Evolutionary conservation across 1,284 basidiomycete species (phyloP), one percentile per base, ranked within the genome.

Genomic region (Trametes hirsuta): DNA sequence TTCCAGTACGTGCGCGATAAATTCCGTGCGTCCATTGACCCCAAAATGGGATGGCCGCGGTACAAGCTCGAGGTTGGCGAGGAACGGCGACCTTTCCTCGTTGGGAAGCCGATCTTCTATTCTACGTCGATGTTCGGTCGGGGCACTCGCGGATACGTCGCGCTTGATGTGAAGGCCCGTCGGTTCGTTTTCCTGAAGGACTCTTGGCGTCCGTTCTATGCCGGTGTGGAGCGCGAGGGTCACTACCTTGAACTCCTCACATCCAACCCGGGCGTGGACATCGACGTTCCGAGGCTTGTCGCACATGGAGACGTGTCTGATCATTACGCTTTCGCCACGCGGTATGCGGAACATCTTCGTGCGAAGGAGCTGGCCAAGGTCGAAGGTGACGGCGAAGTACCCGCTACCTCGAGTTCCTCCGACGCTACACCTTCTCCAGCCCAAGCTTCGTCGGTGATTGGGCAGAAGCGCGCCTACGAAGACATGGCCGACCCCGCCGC

Each of bases 111-210:
- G 1, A 18, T 24, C 2, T 45, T 47, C 30, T 18, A 15, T 1
- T 48, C 55, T 0, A 8, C 42, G 4, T 52, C 42, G 3, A 47
- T 52, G 52, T 35, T 41, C n/a, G 48, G 60, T 22, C 55, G 55
- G 6, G 52, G 36, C 1, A 55, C 52, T 6, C 52, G 44, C 1
- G 53, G 55, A 6, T 62, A 46, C 44, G 22, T 58, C 47, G 55
- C 55, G 3, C 12, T 63, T 3, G 61, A 63, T 12, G 40, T 47
- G 37, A 2, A 5, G 8, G 49, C 53, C 11, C 47, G 51, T 9
- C 35, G 40, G 1, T 56, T 63, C 22, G 57, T 59, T 3, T 59
- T 46, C 15, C 35, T 63, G 45, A 63, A 63, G 47, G 61, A 63
- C 35, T 45, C 55, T 15, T 63, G 61, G 61, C 48, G 61, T 3